Evolutionary conservation across 2,329 filamentous ascomycete species (phyloP), one percentile per base, ranked within the genome.

Genomic region (Fusarium sp.): DNA sequence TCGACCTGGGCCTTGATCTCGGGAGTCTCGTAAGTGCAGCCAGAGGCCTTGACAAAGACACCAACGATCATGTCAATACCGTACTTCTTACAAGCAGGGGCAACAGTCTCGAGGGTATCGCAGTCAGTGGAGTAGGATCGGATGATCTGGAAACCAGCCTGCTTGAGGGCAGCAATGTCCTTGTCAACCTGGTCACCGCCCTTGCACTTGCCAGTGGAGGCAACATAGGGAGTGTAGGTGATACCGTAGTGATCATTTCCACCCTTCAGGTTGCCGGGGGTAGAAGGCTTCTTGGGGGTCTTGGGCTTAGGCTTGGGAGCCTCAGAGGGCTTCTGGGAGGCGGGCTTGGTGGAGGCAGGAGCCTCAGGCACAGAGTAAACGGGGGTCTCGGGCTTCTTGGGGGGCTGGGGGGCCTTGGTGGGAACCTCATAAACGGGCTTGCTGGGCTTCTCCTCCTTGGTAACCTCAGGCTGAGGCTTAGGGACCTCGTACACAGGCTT

Each of bases 111-210:
- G 63, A 97, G 91, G 55, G 90, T 91, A 80, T 87, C 85, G 86
- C 95, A 98, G 87, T 97, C 94, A 72, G 94, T 94, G 69, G 91
- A 93, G 88, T 98, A 98, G 77, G 96, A 84, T 79, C 95, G 94
- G 77, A 95, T 79, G 48, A 86, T 83, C 67, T 80, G 80, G 87
- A 94, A 93, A 62, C 91, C 91, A 69, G 87, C 86, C 52, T 72
- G 48, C 75, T 88, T 86, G 76, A 95, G 91, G 61, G 79, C 71
- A 37, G 79, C 77, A 70, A 95, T 84, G 69, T 94, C 91, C 23
- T 73, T 54, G 63, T 83, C 76, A 60, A 95, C 87, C 46, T 85
- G 78, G n/a, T 67, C 66, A 64, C 84, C 80, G 62, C 76, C 75
- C 88, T 92, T 93, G 89, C 92, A 95, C 47, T 80, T 74, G 63